phyloP scores from a whole-genome alignment of 495 filamentous ascomycete species.

The Echria macrotheca region DNA sequence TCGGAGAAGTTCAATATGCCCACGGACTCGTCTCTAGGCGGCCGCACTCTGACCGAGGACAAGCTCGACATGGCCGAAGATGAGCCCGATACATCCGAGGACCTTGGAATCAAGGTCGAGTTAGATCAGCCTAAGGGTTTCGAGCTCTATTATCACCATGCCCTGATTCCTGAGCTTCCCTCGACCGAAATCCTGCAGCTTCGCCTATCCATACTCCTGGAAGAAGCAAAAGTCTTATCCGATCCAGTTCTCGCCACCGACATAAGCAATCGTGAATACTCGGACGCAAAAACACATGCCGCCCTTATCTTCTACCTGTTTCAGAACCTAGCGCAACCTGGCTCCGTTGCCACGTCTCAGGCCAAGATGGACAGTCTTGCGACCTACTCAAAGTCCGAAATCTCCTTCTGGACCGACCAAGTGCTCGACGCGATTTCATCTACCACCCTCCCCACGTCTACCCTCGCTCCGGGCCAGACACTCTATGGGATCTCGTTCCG shows the following conservation, averaged over 20 bases:
- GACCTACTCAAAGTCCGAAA: neutral
- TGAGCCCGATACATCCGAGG: too few relatives aligned
- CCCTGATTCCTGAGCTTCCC: constrained; percentile 17
- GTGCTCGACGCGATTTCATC: constrained; percentile 8
- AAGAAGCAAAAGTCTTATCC: constrained; percentile 13
- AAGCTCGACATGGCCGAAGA: too few relatives aligned
- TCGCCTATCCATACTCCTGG: constrained; percentile 17
- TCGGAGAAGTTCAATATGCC: too few relatives aligned
- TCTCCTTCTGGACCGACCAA: constrained; percentile 14
- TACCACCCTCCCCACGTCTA: neutral
- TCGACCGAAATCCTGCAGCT: constrained; percentile 16
- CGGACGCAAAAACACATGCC: too few relatives aligned
- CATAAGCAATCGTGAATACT: too few relatives aligned
- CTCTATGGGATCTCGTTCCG: neutral
- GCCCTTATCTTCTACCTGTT: constrained; percentile 7
- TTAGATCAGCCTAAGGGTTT: too few relatives aligned
- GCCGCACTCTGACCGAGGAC: constrained; percentile 9
- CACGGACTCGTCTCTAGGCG: too few relatives aligned
- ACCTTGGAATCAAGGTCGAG: too few relatives aligned
- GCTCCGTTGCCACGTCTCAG: constrained; percentile 5
- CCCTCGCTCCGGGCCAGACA: neutral
- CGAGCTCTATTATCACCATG: neutral
- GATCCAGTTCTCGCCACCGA: neutral
- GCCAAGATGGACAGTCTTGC: too few relatives aligned
- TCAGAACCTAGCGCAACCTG: neutral